These are phyloP conservation scores for Herpetospermum pedunculosum DNA, from an alignment of 306 rosid species.

Conservation along the genomic window DNA sequence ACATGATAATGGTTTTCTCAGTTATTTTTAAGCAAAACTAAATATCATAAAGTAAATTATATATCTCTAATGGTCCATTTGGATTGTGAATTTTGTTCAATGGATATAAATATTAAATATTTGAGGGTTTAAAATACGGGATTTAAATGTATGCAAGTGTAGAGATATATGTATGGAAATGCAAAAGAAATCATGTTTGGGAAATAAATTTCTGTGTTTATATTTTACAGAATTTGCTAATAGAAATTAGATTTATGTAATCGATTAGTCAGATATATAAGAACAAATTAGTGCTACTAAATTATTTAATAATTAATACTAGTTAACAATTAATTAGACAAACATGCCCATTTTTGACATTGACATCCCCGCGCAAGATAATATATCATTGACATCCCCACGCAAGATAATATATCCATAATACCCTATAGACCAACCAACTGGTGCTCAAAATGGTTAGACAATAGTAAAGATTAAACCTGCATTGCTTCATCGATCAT, in stretches of 20 bases:
- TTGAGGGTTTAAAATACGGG: background rate
- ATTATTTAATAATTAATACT: background rate
- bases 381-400: no score
- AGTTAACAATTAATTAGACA: background rate
- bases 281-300: background rate
- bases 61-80: background rate
- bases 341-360: background rate
- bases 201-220: background rate
- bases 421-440: background rate
- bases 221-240: background rate
- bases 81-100: background rate
- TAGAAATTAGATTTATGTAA: background rate
- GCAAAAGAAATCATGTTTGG: background rate
- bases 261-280: background rate
- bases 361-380: background rate
- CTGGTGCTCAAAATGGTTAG: background rate
- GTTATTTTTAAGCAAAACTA: background rate
- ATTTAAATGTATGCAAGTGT: background rate
- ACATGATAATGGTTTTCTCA: background rate
- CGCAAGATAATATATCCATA: background rate
- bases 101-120: background rate
- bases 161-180: background rate
- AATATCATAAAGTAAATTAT: background rate
- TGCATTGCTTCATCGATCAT: conserved; percentile 68
- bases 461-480: conserved; percentile 32